Evolutionary conservation across 768 basidiomycete genomes (phyloP).

Genomic region (Suillus subalutaceus): DNA sequence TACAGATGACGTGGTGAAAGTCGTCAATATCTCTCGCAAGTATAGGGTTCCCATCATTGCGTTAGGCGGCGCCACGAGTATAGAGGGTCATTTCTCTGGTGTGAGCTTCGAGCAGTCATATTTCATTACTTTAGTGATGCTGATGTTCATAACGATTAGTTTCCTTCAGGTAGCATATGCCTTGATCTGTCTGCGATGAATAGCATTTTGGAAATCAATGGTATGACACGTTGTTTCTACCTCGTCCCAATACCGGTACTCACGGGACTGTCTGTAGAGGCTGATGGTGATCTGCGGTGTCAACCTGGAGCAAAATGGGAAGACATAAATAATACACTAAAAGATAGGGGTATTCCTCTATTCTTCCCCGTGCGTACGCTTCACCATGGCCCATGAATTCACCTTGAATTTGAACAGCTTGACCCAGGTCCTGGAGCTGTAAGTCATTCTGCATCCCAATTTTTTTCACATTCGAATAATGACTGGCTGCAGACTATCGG

Average conservation of each 20-base stretch:
- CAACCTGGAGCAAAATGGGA: constrained; percentile 82
- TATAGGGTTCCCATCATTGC: constrained; percentile 78
- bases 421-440: constrained; percentile 76
- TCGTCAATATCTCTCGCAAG: constrained; percentile 76
- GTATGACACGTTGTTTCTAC: constrained; percentile 31
- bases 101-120: constrained; percentile 39
- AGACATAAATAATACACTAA: constrained; percentile 71
- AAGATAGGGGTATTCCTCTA: constrained; percentile 68
- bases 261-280: constrained; percentile 43
- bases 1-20: constrained; percentile 82
- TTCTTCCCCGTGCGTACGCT: constrained; percentile 78
- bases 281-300: constrained; percentile 73
- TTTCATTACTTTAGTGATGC: neutral
- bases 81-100: constrained; percentile 86
- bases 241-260: constrained; percentile 10
- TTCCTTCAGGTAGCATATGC: constrained; percentile 60
- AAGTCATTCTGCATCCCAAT: constrained; percentile 23
- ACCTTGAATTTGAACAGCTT: constrained; percentile 42
- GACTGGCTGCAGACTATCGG: constrained; percentile 64
- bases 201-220: constrained; percentile 59
- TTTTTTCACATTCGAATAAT: neutral
- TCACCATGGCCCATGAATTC: neutral
- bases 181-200: constrained; percentile 72
- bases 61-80: constrained; percentile 83
- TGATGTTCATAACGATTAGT: constrained; percentile 25